These are phyloP conservation scores for Monosporascus sp. DNA, from an alignment of 2,329 filamentous ascomycete species.

Conservation along the genomic window DNA sequence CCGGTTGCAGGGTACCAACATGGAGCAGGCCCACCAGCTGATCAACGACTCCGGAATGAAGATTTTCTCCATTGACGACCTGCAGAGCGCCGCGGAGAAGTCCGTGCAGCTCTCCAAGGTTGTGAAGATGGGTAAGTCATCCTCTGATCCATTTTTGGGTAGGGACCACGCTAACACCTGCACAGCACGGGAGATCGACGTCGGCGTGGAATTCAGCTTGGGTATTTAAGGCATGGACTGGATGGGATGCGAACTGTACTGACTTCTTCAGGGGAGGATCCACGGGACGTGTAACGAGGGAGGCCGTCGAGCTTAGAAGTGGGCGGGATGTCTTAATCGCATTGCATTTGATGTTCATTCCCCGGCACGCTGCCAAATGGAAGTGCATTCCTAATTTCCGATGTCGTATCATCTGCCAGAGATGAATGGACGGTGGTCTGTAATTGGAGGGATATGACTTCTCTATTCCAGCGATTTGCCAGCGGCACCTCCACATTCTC, in stretches of 20 bases:
- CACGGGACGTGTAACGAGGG: conserved; percentile 1
- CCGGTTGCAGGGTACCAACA: conserved; percentile 96
- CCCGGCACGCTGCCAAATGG: conserved; percentile 8
- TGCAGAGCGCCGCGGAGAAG: conserved; percentile 96
- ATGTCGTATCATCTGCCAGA: not conserved
- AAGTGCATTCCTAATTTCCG: conserved; percentile 6
- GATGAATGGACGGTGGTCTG: not conserved
- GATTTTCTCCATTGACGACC: conserved; percentile 99
- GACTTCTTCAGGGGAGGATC: conserved; percentile 26
- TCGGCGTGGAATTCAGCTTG: conserved; percentile 90
- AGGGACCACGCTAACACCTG: conserved; percentile 10
- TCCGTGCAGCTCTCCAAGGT: conserved; percentile 98
- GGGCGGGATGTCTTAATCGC: conserved; percentile 7
- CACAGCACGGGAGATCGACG: conserved; percentile 86
- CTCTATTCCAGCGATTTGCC: too few species aligned
- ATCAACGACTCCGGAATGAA: conserved; percentile 98
- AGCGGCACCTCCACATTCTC: too few species aligned
- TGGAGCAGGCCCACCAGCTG: conserved; percentile 85
- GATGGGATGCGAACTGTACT: conserved; percentile 25
- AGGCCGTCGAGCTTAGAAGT: not conserved
- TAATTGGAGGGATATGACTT: not conserved
- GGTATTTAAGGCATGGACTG: conserved; percentile 66
- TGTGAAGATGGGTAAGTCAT: conserved; percentile 84
- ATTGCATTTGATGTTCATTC: conserved; percentile 12
- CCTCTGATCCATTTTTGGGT: not conserved